Conservation (phyloP, 768 basidiomycete species). For the Mrakia frigida region DNA sequence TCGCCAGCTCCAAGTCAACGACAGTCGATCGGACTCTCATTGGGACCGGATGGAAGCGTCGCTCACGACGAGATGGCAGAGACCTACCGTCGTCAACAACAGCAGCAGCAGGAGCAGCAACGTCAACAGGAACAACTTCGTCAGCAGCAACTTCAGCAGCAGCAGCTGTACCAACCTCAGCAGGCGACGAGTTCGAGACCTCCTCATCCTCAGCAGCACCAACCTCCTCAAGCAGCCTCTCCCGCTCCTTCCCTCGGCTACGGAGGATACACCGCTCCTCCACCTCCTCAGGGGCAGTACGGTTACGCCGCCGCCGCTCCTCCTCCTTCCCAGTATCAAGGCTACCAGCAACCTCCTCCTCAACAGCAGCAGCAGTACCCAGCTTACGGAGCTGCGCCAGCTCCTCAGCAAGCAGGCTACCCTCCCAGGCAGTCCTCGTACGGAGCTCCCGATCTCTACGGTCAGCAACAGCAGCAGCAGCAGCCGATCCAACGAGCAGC, state of each 20-base stretch:
- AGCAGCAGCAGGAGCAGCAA: slow-evolving; percentile 25
- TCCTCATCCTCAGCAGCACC: slow-evolving; percentile 31
- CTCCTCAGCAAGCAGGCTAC: slow-evolving; percentile 29
- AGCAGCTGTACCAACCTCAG: slow-evolving; percentile 1
- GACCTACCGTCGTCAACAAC: slow-evolving; percentile 38
- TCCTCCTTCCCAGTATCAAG: slow-evolving; percentile 3
- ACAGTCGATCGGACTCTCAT: slow-evolving; percentile 66
- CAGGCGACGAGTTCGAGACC: slow-evolving; percentile 18
- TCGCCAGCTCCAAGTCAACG: slow-evolving; percentile 46
- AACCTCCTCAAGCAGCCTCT: neutral
- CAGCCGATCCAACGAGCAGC: slow-evolving; percentile 26
- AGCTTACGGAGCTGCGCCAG: slow-evolving; percentile 20
- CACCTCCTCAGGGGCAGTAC: neutral
- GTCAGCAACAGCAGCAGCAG: slow-evolving; percentile 21
- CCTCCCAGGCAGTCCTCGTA: slow-evolving; percentile 27
- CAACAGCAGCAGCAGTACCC: slow-evolving; percentile 22
- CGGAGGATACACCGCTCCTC: slow-evolving; percentile 19
- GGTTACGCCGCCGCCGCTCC: neutral
- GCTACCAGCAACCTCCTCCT: slow-evolving; percentile 11
- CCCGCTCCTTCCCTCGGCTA: slow-evolving; percentile 8
- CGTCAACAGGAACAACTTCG: slow-evolving; percentile 24
- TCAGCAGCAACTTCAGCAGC: slow-evolving; percentile 29
- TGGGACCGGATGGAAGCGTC: slow-evolving; percentile 75
- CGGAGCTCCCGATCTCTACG: slow-evolving; percentile 10
- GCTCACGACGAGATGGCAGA: slow-evolving; percentile 73